These are phyloP conservation scores for Dothideomycetes sp. DNA, from an alignment of 2,329 filamentous ascomycete genomes.

Conservation along the genomic window DNA sequence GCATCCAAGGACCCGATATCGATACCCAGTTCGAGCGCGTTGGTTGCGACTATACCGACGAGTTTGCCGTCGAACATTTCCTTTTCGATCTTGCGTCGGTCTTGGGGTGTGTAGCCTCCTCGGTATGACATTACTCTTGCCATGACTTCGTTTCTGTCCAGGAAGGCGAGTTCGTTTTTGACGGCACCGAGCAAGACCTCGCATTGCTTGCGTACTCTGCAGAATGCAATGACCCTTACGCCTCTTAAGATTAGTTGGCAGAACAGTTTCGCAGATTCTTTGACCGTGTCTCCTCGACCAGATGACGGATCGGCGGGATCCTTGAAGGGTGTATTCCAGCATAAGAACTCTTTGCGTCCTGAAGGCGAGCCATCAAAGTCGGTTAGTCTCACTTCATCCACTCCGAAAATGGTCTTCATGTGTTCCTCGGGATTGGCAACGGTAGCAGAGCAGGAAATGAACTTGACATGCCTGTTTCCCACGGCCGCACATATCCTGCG, in stretches of 20 bases:
- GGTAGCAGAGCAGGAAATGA: slow-evolving; percentile 93
- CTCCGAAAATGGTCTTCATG: slow-evolving; percentile 88
- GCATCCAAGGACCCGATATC: slow-evolving; percentile 93
- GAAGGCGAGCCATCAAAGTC: slow-evolving; percentile 91
- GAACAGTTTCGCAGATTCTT: slow-evolving; percentile 82
- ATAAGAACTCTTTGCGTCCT: slow-evolving; percentile 87
- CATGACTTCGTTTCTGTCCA: slow-evolving; percentile 67
- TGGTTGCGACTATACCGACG: slow-evolving; percentile 87
- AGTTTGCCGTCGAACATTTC: slow-evolving; percentile 97
- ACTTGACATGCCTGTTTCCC: slow-evolving; percentile 75
- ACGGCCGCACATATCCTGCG: slow-evolving; percentile 81
- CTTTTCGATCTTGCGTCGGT: slow-evolving; percentile 75
- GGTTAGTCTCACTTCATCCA: slow-evolving; percentile 69
- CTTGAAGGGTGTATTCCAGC: slow-evolving; percentile 95
- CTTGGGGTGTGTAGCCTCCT: slow-evolving; percentile 87
- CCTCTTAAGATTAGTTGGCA: slow-evolving; percentile 82
- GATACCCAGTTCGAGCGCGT: slow-evolving; percentile 83
- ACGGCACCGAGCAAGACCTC: slow-evolving; percentile 75
- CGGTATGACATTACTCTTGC: slow-evolving; percentile 88
- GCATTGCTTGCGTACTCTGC: slow-evolving; percentile 76
- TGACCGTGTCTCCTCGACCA: slow-evolving; percentile 71
- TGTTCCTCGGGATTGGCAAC: slow-evolving; percentile 87
- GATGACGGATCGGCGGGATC: slow-evolving; percentile 80
- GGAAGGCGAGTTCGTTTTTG: slow-evolving; percentile 61
- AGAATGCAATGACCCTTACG: slow-evolving; percentile 88